Evolutionary conservation across 768 basidiomycete species (phyloP).

Genomic region (Suillus ampliporus): DNA sequence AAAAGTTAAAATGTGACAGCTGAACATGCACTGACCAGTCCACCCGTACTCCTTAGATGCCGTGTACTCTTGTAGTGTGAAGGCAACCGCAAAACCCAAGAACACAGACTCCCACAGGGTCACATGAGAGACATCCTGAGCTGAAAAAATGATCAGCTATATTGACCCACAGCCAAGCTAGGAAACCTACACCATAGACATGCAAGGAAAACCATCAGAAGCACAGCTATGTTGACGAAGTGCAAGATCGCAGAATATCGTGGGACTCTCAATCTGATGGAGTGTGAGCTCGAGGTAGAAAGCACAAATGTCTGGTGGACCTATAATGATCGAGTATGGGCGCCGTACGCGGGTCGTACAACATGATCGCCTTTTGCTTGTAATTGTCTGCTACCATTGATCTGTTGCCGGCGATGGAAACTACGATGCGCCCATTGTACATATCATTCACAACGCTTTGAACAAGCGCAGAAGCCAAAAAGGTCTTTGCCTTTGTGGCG

Average conservation of each 20-base stretch:
- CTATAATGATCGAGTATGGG: slow-evolving; percentile 88
- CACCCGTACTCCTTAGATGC: slow-evolving; percentile 87
- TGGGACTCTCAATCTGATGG: slow-evolving; percentile 76
- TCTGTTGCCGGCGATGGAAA: slow-evolving; percentile 62
- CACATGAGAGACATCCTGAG: slow-evolving; percentile 55
- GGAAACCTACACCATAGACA: slow-evolving; percentile 70
- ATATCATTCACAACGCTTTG: slow-evolving; percentile 91
- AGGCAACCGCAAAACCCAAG: slow-evolving; percentile 76
- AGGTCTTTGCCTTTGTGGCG: slow-evolving; percentile 81
- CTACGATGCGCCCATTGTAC: slow-evolving; percentile 78
- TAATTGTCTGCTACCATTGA: slow-evolving; percentile 92
- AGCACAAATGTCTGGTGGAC: slow-evolving; percentile 34
- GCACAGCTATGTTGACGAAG: slow-evolving; percentile 73
- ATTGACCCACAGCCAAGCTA: slow-evolving; percentile 6
- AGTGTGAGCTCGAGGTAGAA: slow-evolving; percentile 11
- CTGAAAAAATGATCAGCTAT: slow-evolving; percentile 42
- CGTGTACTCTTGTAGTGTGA: slow-evolving; percentile 87
- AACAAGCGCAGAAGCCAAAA: slow-evolving; percentile 81
- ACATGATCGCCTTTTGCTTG: slow-evolving; percentile 74
- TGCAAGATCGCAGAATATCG: slow-evolving; percentile 80
- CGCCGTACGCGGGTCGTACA: slow-evolving; percentile 68
- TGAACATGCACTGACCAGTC: slow-evolving; percentile 65
- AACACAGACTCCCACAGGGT: slow-evolving; percentile 75
- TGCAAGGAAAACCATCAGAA: slow-evolving; percentile 72
- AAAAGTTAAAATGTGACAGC: slow-evolving; percentile 1